Evolutionary conservation across 176 grass and related monocot genomes (phyloP).

Genomic region (Pontederia paniculata): DNA sequence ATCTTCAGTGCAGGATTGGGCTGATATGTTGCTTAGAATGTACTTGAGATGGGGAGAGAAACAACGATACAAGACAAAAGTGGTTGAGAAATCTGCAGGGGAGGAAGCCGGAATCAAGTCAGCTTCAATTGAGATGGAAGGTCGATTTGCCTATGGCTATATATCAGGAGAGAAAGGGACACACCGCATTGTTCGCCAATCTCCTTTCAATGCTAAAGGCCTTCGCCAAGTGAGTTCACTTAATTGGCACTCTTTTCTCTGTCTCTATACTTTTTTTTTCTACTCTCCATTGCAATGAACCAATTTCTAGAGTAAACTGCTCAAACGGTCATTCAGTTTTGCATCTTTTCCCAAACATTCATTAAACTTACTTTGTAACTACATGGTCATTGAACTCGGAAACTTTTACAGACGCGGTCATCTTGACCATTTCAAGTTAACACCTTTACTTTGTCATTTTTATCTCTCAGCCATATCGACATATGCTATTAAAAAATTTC

Average conservation of each 20-base stretch:
- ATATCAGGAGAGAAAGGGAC: constrained; percentile 96
- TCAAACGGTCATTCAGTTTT: too few relatives aligned
- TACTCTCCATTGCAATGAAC: too few relatives aligned
- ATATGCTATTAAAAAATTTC: too few relatives aligned
- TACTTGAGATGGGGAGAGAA: constrained; percentile 96
- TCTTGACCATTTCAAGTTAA: too few relatives aligned
- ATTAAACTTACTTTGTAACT: too few relatives aligned
- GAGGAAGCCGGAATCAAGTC: constrained; percentile 99
- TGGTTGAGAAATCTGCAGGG: constrained; percentile 73
- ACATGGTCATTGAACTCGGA: too few relatives aligned
- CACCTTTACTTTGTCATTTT: too few relatives aligned
- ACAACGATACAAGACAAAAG: constrained; percentile 74
- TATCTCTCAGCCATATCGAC: too few relatives aligned
- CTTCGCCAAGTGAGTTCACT: constrained; percentile 79
- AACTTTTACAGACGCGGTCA: too few relatives aligned
- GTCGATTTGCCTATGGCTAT: constrained; percentile 88
- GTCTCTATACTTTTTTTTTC: not conserved
- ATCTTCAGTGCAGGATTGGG: constrained; percentile 88
- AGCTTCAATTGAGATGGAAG: constrained; percentile 71
- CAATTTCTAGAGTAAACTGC: too few relatives aligned
- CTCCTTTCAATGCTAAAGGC: constrained; percentile 94
- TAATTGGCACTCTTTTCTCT: too few relatives aligned
- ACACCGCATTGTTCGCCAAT: constrained; percentile 87
- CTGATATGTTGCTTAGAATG: constrained; percentile 91
- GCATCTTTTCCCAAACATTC: too few relatives aligned